phyloP scores from a whole-genome alignment of 306 rosid species.

The Glycine latifolia region DNA sequence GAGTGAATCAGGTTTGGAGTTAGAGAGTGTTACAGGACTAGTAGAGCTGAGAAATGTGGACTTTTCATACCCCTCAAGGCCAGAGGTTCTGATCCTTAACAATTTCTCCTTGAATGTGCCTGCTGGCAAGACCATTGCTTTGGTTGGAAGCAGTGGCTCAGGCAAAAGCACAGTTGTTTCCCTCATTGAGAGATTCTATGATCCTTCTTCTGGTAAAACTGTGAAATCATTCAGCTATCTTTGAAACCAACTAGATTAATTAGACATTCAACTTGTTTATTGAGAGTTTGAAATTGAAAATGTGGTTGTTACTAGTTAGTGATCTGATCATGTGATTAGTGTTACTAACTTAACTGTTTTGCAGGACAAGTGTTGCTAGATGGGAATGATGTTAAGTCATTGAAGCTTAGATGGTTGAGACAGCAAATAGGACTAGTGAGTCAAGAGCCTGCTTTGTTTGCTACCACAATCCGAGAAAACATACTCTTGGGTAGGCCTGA shows the following conservation, averaged over 20 bases:
- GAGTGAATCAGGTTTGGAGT: slow-evolving; percentile 68
- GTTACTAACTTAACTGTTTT: neutral
- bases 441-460: slow-evolving; percentile 94
- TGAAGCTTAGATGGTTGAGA: slow-evolving; percentile 82
- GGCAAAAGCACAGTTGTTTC: slow-evolving; percentile 94
- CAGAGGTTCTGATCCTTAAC: slow-evolving; percentile 71
- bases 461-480: slow-evolving; percentile 84
- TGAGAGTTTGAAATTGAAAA: no score
- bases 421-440: slow-evolving; percentile 95
- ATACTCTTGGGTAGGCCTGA: slow-evolving; percentile 88
- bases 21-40: slow-evolving; percentile 77
- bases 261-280: neutral
- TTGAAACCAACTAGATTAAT: neutral
- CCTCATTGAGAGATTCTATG: slow-evolving; percentile 91
- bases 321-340: neutral
- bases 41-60: slow-evolving; percentile 81
- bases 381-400: slow-evolving; percentile 80
- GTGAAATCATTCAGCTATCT: neutral
- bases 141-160: slow-evolving; percentile 95
- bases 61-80: slow-evolving; percentile 89
- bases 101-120: slow-evolving; percentile 71
- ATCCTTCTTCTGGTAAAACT: slow-evolving; percentile 74
- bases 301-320: neutral
- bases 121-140: slow-evolving; percentile 89
- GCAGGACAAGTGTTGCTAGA: slow-evolving; percentile 86